These are phyloP conservation scores for Lodderomyces margitis DNA, from an alignment of 1,139 yeast genomes.

Conservation along the genomic window DNA sequence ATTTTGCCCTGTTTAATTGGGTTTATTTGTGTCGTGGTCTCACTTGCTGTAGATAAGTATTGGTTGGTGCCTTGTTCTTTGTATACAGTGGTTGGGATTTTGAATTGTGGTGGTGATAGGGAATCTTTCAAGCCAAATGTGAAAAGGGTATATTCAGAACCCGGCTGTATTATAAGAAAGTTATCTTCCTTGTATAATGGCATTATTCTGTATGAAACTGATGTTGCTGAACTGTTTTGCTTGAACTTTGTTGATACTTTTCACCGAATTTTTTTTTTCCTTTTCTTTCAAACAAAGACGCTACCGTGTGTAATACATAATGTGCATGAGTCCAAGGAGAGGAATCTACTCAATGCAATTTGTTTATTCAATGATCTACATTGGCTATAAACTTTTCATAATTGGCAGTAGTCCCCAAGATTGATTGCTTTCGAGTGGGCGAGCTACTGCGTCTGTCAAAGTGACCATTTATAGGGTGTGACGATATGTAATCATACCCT, in stretches of 20 bases:
- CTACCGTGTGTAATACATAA: too few relatives aligned
- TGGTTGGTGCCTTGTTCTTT: slow-evolving; percentile 44
- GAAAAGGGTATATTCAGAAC: slow-evolving; percentile 72
- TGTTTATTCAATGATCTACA: slow-evolving; percentile 16
- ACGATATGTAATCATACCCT: background rate
- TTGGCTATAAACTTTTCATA: slow-evolving; percentile 40
- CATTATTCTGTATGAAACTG: slow-evolving; percentile 26
- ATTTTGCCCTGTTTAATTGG: slow-evolving; percentile 70
- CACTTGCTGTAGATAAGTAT: slow-evolving; percentile 33
- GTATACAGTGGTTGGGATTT: slow-evolving; percentile 75
- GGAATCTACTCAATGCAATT: background rate
- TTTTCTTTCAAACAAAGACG: too few relatives aligned
- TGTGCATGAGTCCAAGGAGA: too few relatives aligned
- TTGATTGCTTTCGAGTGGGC: slow-evolving; percentile 17
- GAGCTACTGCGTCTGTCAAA: background rate
- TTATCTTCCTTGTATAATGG: slow-evolving; percentile 63
- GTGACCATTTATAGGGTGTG: background rate
- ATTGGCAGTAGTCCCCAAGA: slow-evolving; percentile 42
- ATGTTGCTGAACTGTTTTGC: background rate
- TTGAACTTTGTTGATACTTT: slow-evolving; percentile 1
- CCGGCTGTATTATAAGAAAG: slow-evolving; percentile 71
- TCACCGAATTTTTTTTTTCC: background rate
- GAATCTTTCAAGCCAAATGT: slow-evolving; percentile 82
- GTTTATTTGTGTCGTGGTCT: slow-evolving; percentile 39
- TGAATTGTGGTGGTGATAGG: slow-evolving; percentile 71